Percentiles rank a stretch among this genome's conserved stretches.
Conservation (phyloP, 768 basidiomycete genomes). For the Trametes cingulata region DNA sequence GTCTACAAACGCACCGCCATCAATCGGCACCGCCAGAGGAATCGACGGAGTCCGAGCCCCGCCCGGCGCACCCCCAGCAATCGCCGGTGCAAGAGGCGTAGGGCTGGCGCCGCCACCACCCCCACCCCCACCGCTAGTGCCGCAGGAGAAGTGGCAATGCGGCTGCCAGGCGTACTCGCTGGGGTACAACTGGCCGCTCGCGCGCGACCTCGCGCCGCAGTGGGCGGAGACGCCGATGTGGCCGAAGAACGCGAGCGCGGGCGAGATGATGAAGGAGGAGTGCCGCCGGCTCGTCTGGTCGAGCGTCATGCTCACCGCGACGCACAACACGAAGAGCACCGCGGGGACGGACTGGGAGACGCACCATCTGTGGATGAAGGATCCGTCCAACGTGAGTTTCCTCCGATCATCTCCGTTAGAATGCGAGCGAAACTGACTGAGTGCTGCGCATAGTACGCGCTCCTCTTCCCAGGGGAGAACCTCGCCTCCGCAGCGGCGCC, state of each 20-base stretch:
- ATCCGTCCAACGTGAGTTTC: constrained; percentile 1
- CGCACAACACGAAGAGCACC: constrained; percentile 58
- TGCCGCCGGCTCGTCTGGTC: constrained; percentile 76
- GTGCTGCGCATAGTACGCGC: constrained; percentile 49
- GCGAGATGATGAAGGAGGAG: constrained; percentile 67
- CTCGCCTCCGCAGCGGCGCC: constrained; percentile 35
- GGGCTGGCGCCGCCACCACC: no score
- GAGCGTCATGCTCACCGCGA: constrained; percentile 59
- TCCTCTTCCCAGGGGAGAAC: constrained; percentile 73
- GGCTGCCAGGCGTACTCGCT: constrained; percentile 44
- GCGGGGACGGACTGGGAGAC: constrained; percentile 34
- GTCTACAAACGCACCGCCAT: no score
- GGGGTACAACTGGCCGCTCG: constrained; percentile 47
- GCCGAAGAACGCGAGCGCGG: constrained; percentile 44
- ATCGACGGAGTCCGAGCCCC: no score
- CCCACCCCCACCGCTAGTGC: not conserved
- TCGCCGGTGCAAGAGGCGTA: no score
- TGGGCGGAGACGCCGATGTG: constrained; percentile 68
- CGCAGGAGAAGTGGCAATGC: not conserved
- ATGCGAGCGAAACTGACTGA: not conserved
- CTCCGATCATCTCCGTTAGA: not conserved
- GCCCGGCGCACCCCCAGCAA: no score
- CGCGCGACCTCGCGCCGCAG: constrained; percentile 53
- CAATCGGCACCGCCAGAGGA: no score
- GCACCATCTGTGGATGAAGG: constrained; percentile 7